Conservation (phyloP, 2,329 filamentous ascomycete species). For the Alternaria brassicicola region DNA sequence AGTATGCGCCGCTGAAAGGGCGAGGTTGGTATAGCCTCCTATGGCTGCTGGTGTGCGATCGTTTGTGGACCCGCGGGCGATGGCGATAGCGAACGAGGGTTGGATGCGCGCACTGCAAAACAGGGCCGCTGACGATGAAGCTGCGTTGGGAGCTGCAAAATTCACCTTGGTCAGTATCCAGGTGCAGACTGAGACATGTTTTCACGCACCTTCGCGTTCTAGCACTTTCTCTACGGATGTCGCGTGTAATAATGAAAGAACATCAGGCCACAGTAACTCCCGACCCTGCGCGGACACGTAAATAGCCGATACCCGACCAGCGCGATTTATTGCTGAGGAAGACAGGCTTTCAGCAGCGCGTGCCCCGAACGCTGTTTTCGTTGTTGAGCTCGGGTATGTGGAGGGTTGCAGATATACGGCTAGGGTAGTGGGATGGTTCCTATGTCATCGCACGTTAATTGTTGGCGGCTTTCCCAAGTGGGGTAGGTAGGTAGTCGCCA, state of each 20-base stretch:
- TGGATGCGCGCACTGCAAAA: constrained; percentile 15
- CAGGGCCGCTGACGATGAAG: constrained; percentile 10
- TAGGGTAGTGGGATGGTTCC: constrained; percentile 17
- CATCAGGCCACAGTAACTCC: constrained; percentile 22
- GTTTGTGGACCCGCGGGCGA: constrained; percentile 14
- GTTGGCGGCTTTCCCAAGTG: constrained; percentile 21
- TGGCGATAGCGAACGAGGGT: constrained; percentile 21
- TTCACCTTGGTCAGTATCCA: background rate
- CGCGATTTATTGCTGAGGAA: constrained; percentile 13
- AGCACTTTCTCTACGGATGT: constrained; percentile 9
- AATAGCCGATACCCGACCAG: constrained; percentile 29
- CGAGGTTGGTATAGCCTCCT: constrained; percentile 9
- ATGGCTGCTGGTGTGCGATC: constrained; percentile 6
- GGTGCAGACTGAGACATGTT: constrained; percentile 7
- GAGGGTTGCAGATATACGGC: constrained; percentile 23
- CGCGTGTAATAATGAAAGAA: constrained; percentile 20
- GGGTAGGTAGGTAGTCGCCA: constrained; percentile 15
- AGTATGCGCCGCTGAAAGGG: background rate
- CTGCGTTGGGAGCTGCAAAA: background rate
- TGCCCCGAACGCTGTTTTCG: constrained; percentile 39
- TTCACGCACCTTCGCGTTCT: constrained; percentile 9
- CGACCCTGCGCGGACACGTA: background rate
- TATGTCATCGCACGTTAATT: constrained; percentile 32
- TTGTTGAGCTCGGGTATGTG: constrained; percentile 44
- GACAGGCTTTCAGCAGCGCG: constrained; percentile 17